These are phyloP conservation scores for Sporobolus alterniflorus DNA, from an alignment of 202 grass and related monocot genomes.

Conservation along the genomic window DNA sequence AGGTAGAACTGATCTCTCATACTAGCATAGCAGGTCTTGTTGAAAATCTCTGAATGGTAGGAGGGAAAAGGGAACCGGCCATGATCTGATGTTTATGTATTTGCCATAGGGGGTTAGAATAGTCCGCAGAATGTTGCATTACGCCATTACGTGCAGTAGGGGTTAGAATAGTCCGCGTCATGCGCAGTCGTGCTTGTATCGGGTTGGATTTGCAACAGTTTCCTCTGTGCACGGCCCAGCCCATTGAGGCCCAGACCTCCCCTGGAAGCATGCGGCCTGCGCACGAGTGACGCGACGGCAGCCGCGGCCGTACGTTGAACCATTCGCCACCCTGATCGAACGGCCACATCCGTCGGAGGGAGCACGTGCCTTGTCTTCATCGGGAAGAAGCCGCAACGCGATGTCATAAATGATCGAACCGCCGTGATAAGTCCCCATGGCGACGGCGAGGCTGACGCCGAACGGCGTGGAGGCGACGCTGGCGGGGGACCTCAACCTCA, in stretches of 20 bases:
- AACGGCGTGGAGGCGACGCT: slow-evolving; percentile 59
- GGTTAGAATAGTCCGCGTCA: background rate
- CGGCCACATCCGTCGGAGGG: background rate
- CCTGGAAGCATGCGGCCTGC: background rate
- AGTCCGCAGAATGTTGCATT: too few species aligned
- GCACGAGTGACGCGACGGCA: background rate
- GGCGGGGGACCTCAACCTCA: slow-evolving; percentile 64
- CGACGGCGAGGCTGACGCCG: slow-evolving; percentile 53
- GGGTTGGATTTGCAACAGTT: too few species aligned
- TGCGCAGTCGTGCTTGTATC: too few species aligned
- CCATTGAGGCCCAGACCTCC: background rate
- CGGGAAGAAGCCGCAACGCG: slow-evolving; percentile 4
- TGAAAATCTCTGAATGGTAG: background rate
- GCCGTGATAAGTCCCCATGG: slow-evolving; percentile 20
- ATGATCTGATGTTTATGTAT: background rate
- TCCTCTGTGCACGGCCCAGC: too few species aligned
- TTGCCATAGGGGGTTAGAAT: background rate
- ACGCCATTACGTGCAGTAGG: too few species aligned
- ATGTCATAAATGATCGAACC: background rate
- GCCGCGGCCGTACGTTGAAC: slow-evolving; percentile 16
- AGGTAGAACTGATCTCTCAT: background rate
- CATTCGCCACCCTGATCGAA: background rate
- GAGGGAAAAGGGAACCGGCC: background rate
- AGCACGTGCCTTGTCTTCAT: too few species aligned
- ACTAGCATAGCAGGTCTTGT: background rate